These are phyloP conservation scores for Alternaria incomplexa DNA, from an alignment of 2,329 filamentous ascomycete species.

Conservation along the genomic window DNA sequence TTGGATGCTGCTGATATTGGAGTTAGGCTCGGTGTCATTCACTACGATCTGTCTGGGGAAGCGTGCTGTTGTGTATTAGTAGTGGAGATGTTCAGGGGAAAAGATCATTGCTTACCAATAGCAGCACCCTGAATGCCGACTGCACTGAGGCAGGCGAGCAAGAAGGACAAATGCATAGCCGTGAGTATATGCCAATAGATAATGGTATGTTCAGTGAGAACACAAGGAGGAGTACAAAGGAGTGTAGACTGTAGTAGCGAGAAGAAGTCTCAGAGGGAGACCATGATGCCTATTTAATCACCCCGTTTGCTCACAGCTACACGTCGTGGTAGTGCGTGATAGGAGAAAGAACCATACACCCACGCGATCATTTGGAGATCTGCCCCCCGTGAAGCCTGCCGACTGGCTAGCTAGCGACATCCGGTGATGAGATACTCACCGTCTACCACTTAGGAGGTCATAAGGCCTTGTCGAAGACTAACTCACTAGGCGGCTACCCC, in stretches of 20 bases:
- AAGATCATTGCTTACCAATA: constrained; percentile 14
- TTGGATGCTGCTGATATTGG: constrained; percentile 4
- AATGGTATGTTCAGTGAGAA: constrained; percentile 4
- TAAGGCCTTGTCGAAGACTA: constrained; percentile 18
- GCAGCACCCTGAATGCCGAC: constrained; percentile 29
- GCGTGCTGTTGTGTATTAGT: constrained; percentile 19
- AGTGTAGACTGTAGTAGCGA: constrained; percentile 8
- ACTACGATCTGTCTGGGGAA: constrained; percentile 1
- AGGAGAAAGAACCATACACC: constrained; percentile 6
- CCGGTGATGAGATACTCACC: constrained; percentile 19
- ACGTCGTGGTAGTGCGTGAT: constrained; percentile 10
- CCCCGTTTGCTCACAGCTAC: background rate
- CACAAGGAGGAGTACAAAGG: constrained; percentile 8
- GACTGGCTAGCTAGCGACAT: constrained; percentile 1
- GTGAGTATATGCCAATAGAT: constrained; percentile 1
- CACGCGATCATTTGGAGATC: constrained; percentile 19
- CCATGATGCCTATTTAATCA: constrained; percentile 15
- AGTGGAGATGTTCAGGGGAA: background rate
- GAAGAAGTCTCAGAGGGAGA: background rate
- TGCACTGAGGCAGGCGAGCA: constrained; percentile 41
- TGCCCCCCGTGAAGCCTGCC: background rate
- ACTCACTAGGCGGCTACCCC: constrained; percentile 10
- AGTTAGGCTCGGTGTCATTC: background rate
- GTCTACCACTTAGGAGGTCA: constrained; percentile 23
- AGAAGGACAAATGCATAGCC: constrained; percentile 32